A percentile compares a stretch with the other conserved stretches of the same genome.
Evolutionary conservation across 75 land plant species (phyloP).

Genomic region (Sequoiadendron giganteum): DNA sequence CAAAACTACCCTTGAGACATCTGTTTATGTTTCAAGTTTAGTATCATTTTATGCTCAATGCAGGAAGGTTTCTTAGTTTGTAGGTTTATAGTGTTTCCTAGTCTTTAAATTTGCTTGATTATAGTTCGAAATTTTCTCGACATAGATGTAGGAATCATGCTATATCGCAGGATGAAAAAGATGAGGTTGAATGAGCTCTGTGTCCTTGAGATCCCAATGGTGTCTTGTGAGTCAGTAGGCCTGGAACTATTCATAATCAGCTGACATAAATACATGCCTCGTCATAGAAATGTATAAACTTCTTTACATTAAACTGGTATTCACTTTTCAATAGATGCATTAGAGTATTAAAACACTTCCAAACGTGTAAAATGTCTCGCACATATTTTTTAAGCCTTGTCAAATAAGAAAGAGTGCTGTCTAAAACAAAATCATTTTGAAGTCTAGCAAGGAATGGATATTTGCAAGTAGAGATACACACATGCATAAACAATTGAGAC

Average conservation of each 20-base stretch:
- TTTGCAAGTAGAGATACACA: background rate
- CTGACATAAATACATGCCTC: background rate
- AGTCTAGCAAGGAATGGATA: background rate
- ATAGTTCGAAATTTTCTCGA: background rate
- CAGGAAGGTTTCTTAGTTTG: background rate
- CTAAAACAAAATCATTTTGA: background rate
- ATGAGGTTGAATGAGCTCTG: background rate
- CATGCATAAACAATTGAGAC: background rate
- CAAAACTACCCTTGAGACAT: background rate
- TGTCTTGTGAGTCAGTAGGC: background rate
- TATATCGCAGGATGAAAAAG: background rate
- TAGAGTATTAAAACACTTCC: background rate
- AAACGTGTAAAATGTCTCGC: background rate
- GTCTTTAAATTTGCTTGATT: background rate
- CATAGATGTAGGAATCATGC: background rate
- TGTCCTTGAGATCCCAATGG: background rate
- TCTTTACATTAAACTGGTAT: background rate
- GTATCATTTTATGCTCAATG: background rate
- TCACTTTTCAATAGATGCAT: background rate
- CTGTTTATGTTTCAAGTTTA: background rate
- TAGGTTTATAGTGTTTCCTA: background rate
- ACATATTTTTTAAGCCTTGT: background rate
- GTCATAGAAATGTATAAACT: background rate
- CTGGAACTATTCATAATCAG: background rate
- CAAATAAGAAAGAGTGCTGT: background rate